These are phyloP conservation scores for Beauveria pseudobassiana DNA, from an alignment of 2,329 filamentous ascomycete genomes.

Conservation along the genomic window DNA sequence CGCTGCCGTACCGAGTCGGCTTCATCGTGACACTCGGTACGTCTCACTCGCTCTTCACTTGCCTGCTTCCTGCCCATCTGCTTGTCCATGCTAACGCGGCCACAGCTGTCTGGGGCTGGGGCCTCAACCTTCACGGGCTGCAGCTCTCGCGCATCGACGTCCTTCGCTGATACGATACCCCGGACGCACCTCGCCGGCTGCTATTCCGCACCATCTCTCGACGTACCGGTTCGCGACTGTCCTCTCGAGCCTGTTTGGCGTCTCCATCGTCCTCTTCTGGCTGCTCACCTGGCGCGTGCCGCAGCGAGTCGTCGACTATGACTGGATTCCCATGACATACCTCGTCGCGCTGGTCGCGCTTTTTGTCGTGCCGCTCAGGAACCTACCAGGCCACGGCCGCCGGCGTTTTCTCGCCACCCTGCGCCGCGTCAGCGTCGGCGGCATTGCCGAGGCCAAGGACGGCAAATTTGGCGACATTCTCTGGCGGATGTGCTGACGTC, in stretches of 20 bases:
- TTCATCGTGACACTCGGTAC: conserved; percentile 78
- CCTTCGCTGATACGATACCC: conserved; percentile 79
- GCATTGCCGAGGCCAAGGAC: conserved; percentile 76
- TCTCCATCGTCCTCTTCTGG: conserved; percentile 81
- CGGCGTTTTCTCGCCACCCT: conserved; percentile 68
- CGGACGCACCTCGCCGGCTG: conserved; percentile 58
- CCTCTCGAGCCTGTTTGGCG: conserved; percentile 61
- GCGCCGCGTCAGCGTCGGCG: conserved; percentile 72
- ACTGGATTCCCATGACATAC: conserved; percentile 80
- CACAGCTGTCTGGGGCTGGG: conserved; percentile 90
- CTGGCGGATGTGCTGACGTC: conserved; percentile 91
- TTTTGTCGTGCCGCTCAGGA: conserved; percentile 66
- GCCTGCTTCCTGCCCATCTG: background rate
- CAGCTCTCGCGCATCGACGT: conserved; percentile 77
- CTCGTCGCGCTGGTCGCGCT: conserved; percentile 64
- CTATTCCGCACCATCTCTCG: conserved; percentile 69
- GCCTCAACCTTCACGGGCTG: conserved; percentile 82
- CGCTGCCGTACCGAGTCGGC: conserved; percentile 82
- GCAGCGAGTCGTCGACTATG: conserved; percentile 64
- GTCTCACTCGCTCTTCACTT: conserved; percentile 15
- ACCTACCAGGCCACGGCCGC: conserved; percentile 61
- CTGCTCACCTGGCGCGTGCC: conserved; percentile 63
- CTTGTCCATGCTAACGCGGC: background rate
- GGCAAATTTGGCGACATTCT: conserved; percentile 94
- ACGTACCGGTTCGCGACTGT: conserved; percentile 79